Evolutionary conservation across 73 alveolate species (phyloP).

Genomic region (Stentor roeselii): DNA sequence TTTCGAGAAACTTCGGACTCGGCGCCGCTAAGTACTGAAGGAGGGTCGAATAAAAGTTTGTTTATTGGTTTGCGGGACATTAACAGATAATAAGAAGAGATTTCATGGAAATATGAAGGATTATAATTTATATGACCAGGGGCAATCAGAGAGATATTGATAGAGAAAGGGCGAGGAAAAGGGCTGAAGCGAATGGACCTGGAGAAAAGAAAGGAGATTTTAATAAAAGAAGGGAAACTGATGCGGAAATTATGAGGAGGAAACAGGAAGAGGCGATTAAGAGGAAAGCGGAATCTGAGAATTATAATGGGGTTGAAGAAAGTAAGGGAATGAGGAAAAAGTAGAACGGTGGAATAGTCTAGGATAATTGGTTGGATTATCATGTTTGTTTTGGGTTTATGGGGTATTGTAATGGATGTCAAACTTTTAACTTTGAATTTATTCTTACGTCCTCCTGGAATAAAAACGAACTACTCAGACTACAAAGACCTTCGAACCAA

Average conservation of each 20-base stretch:
- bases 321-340: not conserved
- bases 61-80: conserved; percentile 58
- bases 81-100: not conserved
- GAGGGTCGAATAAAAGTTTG: conserved; percentile 74
- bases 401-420: not conserved
- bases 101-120: too few relatives aligned
- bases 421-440: conserved; percentile 47
- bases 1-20: conserved; percentile 86
- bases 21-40: conserved; percentile 69
- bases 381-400: too few relatives aligned
- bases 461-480: conserved; percentile 37
- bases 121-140: conserved; percentile 46
- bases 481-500: conserved; percentile 35
- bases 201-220: conserved; percentile 43
- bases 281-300: conserved; percentile 43
- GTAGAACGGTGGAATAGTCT: not conserved
- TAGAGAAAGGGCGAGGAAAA: conserved; percentile 56
- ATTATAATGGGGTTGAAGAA: conserved; percentile 19
- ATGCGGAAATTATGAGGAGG: conserved; percentile 72
- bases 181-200: conserved; percentile 41
- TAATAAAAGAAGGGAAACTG: conserved; percentile 47
- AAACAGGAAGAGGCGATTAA: conserved; percentile 55
- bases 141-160: conserved; percentile 67
- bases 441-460: conserved; percentile 57
- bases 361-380: too few relatives aligned